Percentiles rank a stretch among this genome's conserved stretches.
Evolutionary conservation across 345 rosid genomes (phyloP).

Genomic region (Eucalyptus pauciflora): DNA sequence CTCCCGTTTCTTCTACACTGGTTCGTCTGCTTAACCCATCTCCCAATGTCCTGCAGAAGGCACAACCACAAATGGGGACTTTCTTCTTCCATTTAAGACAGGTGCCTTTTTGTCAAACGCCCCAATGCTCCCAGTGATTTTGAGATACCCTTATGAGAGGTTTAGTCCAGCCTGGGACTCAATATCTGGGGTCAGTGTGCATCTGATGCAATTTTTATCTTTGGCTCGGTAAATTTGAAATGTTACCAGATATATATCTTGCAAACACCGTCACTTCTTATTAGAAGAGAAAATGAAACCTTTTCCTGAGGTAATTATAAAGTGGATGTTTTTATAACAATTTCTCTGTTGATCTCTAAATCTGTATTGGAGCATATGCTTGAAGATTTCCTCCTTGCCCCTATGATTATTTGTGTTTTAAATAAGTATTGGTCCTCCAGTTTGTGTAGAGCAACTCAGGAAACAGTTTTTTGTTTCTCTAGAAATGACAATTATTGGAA

Average conservation of each 20-base stretch:
- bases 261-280: not conserved
- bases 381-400: not conserved
- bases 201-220: not conserved
- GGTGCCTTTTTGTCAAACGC: constrained; percentile 86
- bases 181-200: constrained; percentile 69
- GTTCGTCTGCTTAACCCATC: not conserved
- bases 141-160: constrained; percentile 71
- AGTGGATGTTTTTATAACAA: not conserved
- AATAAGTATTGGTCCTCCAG: not conserved
- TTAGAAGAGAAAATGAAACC: not conserved
- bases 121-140: constrained; percentile 80
- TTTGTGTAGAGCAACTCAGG: not conserved
- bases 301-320: not conserved
- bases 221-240: not conserved
- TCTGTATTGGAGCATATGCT: not conserved
- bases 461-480: not conserved
- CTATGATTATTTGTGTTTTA: not conserved
- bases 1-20: not conserved
- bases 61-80: constrained; percentile 93
- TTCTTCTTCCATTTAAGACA: constrained; percentile 86
- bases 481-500: not conserved
- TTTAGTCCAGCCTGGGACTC: constrained; percentile 96
- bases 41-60: constrained; percentile 53
- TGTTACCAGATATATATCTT: not conserved
- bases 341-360: not conserved